A percentile compares a stretch with the other conserved stretches of the same genome.
These are phyloP conservation scores for Skeletonema marinoi DNA, from an alignment of 108 stramenopile species.

Conservation along the genomic window DNA sequence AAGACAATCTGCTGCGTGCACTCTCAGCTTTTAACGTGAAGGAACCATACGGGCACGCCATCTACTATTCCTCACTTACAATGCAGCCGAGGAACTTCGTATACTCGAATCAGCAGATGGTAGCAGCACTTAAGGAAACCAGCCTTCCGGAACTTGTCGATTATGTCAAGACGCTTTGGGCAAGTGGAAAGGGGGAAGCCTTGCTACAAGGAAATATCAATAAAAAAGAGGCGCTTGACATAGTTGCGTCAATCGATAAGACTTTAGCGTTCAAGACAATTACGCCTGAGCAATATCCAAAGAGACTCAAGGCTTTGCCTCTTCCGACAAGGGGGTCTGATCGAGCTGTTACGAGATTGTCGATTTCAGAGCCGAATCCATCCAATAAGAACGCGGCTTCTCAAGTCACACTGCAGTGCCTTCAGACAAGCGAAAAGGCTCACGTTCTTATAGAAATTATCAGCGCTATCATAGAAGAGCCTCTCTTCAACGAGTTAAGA, in stretches of 20 bases:
- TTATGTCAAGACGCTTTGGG: conserved; percentile 68
- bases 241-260: conserved; percentile 67
- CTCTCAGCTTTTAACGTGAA: conserved; percentile 71
- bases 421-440: conserved; percentile 63
- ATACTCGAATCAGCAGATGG: conserved; percentile 59
- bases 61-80: conserved; percentile 59
- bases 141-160: conserved; percentile 56
- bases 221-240: conserved; percentile 67
- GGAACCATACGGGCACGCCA: conserved; percentile 81
- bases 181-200: conserved; percentile 74
- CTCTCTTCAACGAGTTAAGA: conserved; percentile 89
- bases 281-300: conserved; percentile 56
- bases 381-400: conserved; percentile 72
- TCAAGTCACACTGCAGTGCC: conserved; percentile 71
- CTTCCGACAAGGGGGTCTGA: conserved; percentile 42
- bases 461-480: conserved; percentile 75
- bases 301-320: conserved; percentile 64
- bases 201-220: conserved; percentile 84
- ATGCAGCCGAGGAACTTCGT: conserved; percentile 63
- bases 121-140: conserved; percentile 53
- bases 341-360: conserved; percentile 46
- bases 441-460: conserved; percentile 79
- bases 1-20: conserved; percentile 67
- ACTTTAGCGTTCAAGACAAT: conserved; percentile 76
- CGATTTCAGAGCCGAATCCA: conserved; percentile 78